Evolutionary conservation across 2,329 filamentous ascomycete genomes (phyloP).

Genomic region (Sporothrix humicola): DNA sequence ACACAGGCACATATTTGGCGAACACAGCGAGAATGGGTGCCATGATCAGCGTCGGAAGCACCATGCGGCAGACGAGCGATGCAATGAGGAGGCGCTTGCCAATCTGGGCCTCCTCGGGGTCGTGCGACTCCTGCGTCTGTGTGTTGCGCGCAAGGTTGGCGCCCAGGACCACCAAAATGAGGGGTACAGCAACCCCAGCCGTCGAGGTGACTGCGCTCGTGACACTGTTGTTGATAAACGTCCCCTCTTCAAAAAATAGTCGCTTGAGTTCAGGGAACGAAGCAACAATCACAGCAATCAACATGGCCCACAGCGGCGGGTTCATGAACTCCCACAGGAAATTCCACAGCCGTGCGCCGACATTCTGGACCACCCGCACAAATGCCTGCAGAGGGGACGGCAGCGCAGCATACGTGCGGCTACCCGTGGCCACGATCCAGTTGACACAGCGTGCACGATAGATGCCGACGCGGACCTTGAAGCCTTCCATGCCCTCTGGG

Average conservation of each 20-base stretch:
- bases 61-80: constrained; percentile 85
- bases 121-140: constrained; percentile 67
- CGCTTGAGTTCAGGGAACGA: constrained; percentile 82
- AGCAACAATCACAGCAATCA: constrained; percentile 86
- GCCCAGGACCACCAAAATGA: constrained; percentile 93
- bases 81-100: constrained; percentile 82
- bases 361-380: constrained; percentile 44
- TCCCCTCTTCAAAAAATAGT: constrained; percentile 86
- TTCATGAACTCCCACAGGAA: constrained; percentile 97
- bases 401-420: constrained; percentile 47
- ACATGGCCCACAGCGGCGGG: constrained; percentile 96
- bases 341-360: constrained; percentile 55
- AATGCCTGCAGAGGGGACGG: constrained; percentile 51
- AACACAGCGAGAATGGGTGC: constrained; percentile 83
- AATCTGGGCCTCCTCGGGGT: constrained; percentile 72
- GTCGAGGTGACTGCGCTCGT: constrained; percentile 85
- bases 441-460: constrained; percentile 36
- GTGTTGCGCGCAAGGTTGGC: constrained; percentile 95
- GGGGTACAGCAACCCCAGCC: constrained; percentile 87
- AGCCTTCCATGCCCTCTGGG: constrained; percentile 51
- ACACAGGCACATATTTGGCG: constrained; percentile 89
- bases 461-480: constrained; percentile 48
- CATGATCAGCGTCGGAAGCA: constrained; percentile 90
- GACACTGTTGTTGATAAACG: constrained; percentile 90
- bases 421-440: constrained; percentile 34